Conservation (phyloP, 306 rosid genomes). For the Malus fusca region DNA sequence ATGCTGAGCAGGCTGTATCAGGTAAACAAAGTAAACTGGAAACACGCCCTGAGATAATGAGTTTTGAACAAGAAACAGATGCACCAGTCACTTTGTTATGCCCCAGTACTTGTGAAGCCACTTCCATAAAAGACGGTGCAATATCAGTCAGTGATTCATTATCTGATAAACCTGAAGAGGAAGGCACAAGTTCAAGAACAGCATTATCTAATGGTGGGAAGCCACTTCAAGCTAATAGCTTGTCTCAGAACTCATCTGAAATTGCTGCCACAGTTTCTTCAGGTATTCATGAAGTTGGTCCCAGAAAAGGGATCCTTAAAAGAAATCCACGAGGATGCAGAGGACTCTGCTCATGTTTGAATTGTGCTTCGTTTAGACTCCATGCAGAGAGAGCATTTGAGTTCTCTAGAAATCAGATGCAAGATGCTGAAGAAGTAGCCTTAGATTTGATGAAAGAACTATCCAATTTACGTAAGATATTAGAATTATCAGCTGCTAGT, state of each 20-base stretch:
- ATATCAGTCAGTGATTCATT: constrained; percentile 4
- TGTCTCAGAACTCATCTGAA: constrained; percentile 18
- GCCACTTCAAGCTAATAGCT: constrained; percentile 19
- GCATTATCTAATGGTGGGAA: constrained; percentile 16
- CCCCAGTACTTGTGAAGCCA: constrained; percentile 9
- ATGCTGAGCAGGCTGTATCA: constrained; percentile 23
- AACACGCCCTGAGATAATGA: constrained; percentile 15
- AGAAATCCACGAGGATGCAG: constrained; percentile 88
- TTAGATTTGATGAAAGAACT: constrained; percentile 60
- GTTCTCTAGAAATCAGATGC: constrained; percentile 70
- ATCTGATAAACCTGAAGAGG: constrained; percentile 14
- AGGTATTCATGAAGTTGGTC: background rate
- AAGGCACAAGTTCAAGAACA: constrained; percentile 10
- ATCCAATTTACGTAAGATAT: constrained; percentile 37
- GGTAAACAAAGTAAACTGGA: constrained; percentile 19
- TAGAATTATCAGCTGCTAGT: constrained; percentile 32
- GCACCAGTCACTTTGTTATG: constrained; percentile 10
- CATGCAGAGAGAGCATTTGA: constrained; percentile 88
- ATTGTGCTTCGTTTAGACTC: constrained; percentile 72
- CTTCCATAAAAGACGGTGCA: constrained; percentile 21
- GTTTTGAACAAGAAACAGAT: constrained; percentile 17
- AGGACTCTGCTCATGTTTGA: constrained; percentile 80
- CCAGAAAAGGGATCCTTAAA: constrained; percentile 47
- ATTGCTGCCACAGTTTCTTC: constrained; percentile 13
- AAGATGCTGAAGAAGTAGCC: constrained; percentile 69